Percentiles rank a stretch among this genome's conserved stretches.
These are phyloP conservation scores for Pleurotus citrinopileatus DNA, from an alignment of 768 basidiomycete genomes.

Conservation along the genomic window DNA sequence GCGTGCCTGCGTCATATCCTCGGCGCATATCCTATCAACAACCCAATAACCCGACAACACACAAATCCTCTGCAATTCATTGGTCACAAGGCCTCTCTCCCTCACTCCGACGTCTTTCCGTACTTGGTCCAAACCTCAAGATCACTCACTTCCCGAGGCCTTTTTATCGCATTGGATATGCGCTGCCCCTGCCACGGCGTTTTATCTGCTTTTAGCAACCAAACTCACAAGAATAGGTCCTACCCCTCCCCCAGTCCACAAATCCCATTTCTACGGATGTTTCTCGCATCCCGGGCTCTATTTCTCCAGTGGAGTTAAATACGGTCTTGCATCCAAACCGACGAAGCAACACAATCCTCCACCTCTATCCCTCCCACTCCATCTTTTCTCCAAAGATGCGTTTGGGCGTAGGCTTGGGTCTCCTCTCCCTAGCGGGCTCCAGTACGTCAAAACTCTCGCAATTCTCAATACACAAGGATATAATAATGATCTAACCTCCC, in stretches of 20 bases:
- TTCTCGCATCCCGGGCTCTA: neutral
- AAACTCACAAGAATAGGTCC: too few relatives aligned
- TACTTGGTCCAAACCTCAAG: neutral
- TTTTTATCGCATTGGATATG: too few relatives aligned
- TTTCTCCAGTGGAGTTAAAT: slow-evolving; percentile 5
- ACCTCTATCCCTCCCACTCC: neutral
- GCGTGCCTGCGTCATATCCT: slow-evolving; percentile 10
- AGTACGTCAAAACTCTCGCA: slow-evolving; percentile 21
- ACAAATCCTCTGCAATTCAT: neutral
- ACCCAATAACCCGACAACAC: too few relatives aligned
- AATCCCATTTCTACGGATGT: neutral
- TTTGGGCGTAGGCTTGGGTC: slow-evolving; percentile 18
- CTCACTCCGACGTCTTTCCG: slow-evolving; percentile 7
- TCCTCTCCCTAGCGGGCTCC: slow-evolving; percentile 27
- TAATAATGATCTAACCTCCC: slow-evolving; percentile 22
- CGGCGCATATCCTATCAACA: slow-evolving; percentile 1
- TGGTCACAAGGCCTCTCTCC: slow-evolving; percentile 4
- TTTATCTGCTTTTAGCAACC: too few relatives aligned
- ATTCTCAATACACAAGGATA: too few relatives aligned
- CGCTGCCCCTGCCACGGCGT: too few relatives aligned
- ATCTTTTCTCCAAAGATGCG: slow-evolving; percentile 14
- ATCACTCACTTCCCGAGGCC: neutral
- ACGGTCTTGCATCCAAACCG: neutral
- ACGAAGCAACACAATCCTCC: neutral
- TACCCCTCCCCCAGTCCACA: too few relatives aligned